These are phyloP conservation scores for Geotrichum macrosporum DNA, from an alignment of 1,139 yeast genomes.

Conservation along the genomic window DNA sequence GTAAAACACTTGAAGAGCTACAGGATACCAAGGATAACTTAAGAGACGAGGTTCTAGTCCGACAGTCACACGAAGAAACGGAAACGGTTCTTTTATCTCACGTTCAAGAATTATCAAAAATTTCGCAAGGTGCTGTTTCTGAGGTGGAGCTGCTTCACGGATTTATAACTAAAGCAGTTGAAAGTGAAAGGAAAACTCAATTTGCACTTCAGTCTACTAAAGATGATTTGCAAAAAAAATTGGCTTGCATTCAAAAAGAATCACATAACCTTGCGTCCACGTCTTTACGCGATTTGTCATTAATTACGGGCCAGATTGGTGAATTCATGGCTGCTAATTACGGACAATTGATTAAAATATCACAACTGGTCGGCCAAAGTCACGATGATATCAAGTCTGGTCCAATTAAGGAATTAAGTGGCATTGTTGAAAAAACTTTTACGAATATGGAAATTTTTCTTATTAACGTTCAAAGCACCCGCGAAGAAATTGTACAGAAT, in stretches of 20 bases:
- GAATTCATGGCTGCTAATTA: not conserved
- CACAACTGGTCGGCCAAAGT: not conserved
- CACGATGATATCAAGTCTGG: not conserved
- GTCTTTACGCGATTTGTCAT: not conserved
- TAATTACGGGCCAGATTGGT: not conserved
- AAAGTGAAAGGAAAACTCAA: constrained; percentile 2
- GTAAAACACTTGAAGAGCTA: constrained; percentile 17
- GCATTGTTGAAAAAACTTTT: not conserved
- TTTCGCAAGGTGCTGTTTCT: constrained; percentile 4
- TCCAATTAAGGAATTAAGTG: not conserved
- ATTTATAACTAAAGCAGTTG: constrained; percentile 1
- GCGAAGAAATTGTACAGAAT: constrained; percentile 8
- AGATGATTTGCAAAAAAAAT: not conserved
- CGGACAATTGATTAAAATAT: not conserved
- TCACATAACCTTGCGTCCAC: not conserved
- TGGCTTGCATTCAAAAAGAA: not conserved
- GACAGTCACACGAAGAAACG: constrained; percentile 22
- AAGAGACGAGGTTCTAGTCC: not conserved
- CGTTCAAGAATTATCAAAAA: constrained; percentile 4
- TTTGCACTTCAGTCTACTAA: not conserved
- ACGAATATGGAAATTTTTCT: constrained; percentile 2
- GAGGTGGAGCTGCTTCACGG: constrained; percentile 9
- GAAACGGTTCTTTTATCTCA: constrained; percentile 18
- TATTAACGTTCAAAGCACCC: constrained; percentile 3
- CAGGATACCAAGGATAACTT: constrained; percentile 17